phyloP scores from a whole-genome alignment of 2,329 filamentous ascomycete species.

The Myotisia sp. region DNA sequence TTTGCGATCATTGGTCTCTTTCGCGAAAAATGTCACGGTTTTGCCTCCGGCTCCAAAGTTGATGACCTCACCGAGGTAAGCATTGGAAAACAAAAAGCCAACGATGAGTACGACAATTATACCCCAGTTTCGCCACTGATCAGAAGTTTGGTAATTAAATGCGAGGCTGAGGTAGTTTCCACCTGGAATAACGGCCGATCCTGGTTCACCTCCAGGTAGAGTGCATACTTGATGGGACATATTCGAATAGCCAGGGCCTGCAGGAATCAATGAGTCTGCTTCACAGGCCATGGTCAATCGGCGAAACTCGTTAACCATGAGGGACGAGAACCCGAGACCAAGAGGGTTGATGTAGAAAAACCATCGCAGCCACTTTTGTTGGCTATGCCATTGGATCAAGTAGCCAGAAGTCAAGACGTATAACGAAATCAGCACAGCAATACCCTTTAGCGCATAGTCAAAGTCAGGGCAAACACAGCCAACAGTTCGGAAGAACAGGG shows the following conservation, averaged over 20 bases:
- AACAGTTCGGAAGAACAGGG: conserved; percentile 72
- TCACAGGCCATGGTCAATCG: conserved; percentile 44
- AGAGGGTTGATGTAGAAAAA: conserved; percentile 69
- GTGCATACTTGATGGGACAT: conserved; percentile 46
- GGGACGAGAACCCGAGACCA: conserved; percentile 62
- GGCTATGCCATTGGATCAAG: conserved; percentile 32
- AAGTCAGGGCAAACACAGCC: conserved; percentile 65
- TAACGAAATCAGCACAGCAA: conserved; percentile 64
- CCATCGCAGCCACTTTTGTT: conserved; percentile 64
- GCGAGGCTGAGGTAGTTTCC: conserved; percentile 41
- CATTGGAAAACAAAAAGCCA: conserved; percentile 39
- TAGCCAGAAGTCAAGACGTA: conserved; percentile 31
- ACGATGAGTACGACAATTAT: conserved; percentile 51
- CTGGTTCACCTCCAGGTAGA: conserved; percentile 44
- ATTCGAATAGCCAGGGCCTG: conserved; percentile 25
- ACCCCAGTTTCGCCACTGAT: conserved; percentile 59
- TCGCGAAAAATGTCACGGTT: conserved; percentile 29
- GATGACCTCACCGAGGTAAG: conserved; percentile 27
- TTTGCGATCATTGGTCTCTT: conserved; percentile 23
- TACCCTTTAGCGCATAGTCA: conserved; percentile 72
- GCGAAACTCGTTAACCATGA: conserved; percentile 74
- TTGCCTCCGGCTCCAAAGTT: conserved; percentile 29
- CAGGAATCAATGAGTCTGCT: conserved; percentile 30
- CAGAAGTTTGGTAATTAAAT: conserved; percentile 43
- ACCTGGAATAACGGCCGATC: conserved; percentile 40